Conservation (phyloP, 768 basidiomycete genomes). For the Pholiota molesta region DNA sequence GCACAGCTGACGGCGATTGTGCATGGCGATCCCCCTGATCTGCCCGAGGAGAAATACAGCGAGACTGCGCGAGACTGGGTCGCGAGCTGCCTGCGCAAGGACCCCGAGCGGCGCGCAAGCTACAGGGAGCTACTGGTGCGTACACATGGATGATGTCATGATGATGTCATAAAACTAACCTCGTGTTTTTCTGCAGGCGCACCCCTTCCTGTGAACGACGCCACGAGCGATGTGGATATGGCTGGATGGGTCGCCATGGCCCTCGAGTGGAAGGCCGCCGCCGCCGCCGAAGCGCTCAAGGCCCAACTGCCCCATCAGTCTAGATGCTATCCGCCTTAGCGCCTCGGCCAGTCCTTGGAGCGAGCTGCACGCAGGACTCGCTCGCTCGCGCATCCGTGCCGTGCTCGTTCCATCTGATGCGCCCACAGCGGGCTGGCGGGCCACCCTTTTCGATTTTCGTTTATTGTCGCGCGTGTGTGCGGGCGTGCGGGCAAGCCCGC, state of each 20-base stretch:
- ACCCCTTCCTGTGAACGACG: slow-evolving; percentile 78
- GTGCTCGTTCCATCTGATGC: not conserved
- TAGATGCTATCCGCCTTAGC: not conserved
- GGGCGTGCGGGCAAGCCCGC: not conserved
- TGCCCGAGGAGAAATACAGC: slow-evolving; percentile 73
- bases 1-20: slow-evolving; percentile 96
- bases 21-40: slow-evolving; percentile 86
- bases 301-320: slow-evolving; percentile 21
- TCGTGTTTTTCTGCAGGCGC: slow-evolving; percentile 46
- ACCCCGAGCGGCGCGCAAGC: slow-evolving; percentile 75
- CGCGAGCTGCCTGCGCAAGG: slow-evolving; percentile 76
- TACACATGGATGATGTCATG: slow-evolving; percentile 9
- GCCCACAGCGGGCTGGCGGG: not conserved
- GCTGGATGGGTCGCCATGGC: slow-evolving; percentile 75
- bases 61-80: slow-evolving; percentile 83
- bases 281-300: slow-evolving; percentile 10
- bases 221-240: slow-evolving; percentile 75
- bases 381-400: not conserved
- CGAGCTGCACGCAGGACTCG: too few species aligned
- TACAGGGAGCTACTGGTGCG: slow-evolving; percentile 78
- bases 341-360: too few species aligned
- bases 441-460: not conserved
- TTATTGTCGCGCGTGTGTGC: not conserved
- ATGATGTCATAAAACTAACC: not conserved
- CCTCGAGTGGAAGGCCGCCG: slow-evolving; percentile 27